phyloP scores from a whole-genome alignment of 192 early-diverging fungal species.

The Dissophora globulifera region DNA sequence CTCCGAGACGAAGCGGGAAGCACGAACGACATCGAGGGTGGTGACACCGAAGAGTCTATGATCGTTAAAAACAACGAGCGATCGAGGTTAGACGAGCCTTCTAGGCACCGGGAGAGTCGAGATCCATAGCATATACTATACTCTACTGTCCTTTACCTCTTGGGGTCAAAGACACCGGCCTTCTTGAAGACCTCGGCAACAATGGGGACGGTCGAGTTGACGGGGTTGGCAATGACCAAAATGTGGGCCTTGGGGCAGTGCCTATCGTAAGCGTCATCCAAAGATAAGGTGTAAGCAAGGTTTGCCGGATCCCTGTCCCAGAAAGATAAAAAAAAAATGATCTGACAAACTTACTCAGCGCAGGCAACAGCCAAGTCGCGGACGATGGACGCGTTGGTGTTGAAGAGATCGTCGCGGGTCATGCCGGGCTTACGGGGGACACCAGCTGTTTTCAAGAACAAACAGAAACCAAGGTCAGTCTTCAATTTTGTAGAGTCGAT shows the following conservation, averaged over 20 bases:
- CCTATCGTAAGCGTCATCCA: constrained; percentile 18
- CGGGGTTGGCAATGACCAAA: constrained; percentile 96
- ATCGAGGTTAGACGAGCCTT: too few relatives aligned
- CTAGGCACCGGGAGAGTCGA: too few relatives aligned
- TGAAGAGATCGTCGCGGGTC: constrained; percentile 99
- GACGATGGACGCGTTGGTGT: constrained; percentile 97
- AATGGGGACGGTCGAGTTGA: constrained; percentile 98
- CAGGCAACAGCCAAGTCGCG: constrained; percentile 81
- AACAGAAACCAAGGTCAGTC: too few relatives aligned
- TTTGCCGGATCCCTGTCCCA: too few relatives aligned
- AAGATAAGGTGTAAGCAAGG: constrained; percentile 14
- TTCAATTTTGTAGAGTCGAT: too few relatives aligned
- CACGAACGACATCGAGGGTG: constrained; percentile 93
- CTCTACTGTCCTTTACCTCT: constrained; percentile 49
- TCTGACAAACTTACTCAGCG: constrained; percentile 69
- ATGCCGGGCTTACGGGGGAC: constrained; percentile 98
- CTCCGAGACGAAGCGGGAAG: constrained; percentile 89
- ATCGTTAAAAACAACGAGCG: constrained; percentile 23
- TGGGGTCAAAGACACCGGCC: constrained; percentile 87
- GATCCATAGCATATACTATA: too few relatives aligned
- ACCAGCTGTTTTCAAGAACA: constrained; percentile 74
- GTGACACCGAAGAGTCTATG: constrained; percentile 91
- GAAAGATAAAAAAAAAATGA: too few relatives aligned
- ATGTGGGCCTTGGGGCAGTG: constrained; percentile 87
- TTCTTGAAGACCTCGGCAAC: constrained; percentile 95